Percentiles rank a stretch among this genome's conserved stretches.
These are phyloP conservation scores for Cyclotella sp. DNA, from an alignment of 108 stramenopile species.

Conservation along the genomic window DNA sequence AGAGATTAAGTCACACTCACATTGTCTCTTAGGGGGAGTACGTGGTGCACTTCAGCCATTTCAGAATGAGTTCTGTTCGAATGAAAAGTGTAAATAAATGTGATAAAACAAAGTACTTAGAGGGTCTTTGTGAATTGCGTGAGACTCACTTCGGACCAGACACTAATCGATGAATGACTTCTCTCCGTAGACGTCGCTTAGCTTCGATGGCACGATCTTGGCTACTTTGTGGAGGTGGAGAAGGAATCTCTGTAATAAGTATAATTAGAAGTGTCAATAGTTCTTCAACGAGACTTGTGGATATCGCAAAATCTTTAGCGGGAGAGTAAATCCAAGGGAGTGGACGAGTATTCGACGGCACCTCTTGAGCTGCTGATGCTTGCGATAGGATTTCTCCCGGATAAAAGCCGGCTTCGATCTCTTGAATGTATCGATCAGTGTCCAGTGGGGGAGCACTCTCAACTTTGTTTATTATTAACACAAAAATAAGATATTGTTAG, in stretches of 20 bases:
- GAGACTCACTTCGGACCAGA: constrained; percentile 64
- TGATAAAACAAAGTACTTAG: not conserved
- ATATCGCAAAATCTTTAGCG: constrained; percentile 56
- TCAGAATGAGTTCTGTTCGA: constrained; percentile 65
- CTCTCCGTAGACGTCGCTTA: constrained; percentile 70
- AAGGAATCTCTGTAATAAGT: constrained; percentile 76
- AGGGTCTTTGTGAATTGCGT: not conserved
- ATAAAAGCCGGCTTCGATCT: constrained; percentile 63
- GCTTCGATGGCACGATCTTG: constrained; percentile 69
- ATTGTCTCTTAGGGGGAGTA: constrained; percentile 47
- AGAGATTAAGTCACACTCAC: not conserved
- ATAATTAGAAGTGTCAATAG: constrained; percentile 74
- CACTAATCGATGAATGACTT: constrained; percentile 80
- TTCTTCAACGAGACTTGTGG: constrained; percentile 70
- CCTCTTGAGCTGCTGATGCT: constrained; percentile 3
- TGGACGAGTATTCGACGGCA: constrained; percentile 6
- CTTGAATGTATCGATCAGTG: constrained; percentile 59
- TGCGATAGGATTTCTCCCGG: constrained; percentile 54
- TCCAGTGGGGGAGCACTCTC: constrained; percentile 61
- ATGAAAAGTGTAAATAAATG: not conserved
- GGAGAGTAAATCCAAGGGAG: constrained; percentile 75
- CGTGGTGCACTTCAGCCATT: constrained; percentile 77
- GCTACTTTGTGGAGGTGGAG: constrained; percentile 53
- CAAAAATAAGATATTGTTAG: not conserved
- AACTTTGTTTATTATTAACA: constrained; percentile 28